These are phyloP conservation scores for Annulohypoxylon maeteangense DNA, from an alignment of 495 filamentous ascomycete genomes.

Conservation along the genomic window DNA sequence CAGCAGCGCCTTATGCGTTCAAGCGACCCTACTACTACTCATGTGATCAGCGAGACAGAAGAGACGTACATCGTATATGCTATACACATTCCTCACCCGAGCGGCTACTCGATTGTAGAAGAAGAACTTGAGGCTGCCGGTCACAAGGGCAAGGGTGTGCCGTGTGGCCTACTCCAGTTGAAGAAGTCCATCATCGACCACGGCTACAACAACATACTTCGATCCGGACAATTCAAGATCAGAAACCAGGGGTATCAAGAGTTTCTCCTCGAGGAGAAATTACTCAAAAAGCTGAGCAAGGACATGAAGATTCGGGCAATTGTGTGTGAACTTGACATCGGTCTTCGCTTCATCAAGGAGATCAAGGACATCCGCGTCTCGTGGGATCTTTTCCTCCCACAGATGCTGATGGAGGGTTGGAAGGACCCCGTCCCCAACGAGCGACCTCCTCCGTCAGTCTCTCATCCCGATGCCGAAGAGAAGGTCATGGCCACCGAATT, in stretches of 20 bases:
- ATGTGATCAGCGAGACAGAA: conserved; percentile 39
- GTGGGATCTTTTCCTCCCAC: conserved; percentile 72
- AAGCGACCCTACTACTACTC: conserved; percentile 33
- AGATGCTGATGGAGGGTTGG: conserved; percentile 77
- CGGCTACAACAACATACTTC: conserved; percentile 54
- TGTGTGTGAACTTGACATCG: conserved; percentile 71
- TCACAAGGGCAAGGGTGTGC: conserved; percentile 41
- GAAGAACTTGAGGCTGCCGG: conserved; percentile 41
- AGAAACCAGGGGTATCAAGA: conserved; percentile 47
- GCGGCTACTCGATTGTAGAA: conserved; percentile 34
- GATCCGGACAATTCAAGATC: conserved; percentile 49
- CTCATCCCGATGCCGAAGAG: conserved; percentile 41
- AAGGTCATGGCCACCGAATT: conserved; percentile 23
- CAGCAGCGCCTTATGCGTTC: conserved; percentile 16
- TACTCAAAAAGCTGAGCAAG: conserved; percentile 69
- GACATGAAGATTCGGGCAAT: conserved; percentile 80
- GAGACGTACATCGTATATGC: conserved; percentile 44
- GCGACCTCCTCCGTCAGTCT: conserved; percentile 50
- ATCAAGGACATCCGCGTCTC: conserved; percentile 66
- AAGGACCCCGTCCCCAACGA: conserved; percentile 62
- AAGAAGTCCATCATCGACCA: conserved; percentile 50
- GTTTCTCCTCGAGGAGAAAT: conserved; percentile 74
- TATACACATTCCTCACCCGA: conserved; percentile 25
- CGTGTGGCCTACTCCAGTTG: conserved; percentile 53
- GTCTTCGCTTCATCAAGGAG: conserved; percentile 66